phyloP scores from a whole-genome alignment of 441 rosid species.

The Omphalea diandra region DNA sequence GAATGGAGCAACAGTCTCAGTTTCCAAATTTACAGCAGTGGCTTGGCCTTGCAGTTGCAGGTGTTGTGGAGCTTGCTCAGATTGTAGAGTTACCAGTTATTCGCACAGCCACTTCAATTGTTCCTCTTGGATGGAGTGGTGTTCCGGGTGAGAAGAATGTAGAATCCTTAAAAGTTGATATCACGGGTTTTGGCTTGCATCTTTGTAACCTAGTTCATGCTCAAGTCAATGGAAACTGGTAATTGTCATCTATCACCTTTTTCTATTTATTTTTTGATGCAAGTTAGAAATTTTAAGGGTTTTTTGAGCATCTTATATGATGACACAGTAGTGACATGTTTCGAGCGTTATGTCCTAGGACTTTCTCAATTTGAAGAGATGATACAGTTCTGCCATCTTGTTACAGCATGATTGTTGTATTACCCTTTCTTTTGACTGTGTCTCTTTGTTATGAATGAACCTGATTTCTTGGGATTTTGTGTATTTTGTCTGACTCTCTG shows the following conservation, averaged over 20 bases:
- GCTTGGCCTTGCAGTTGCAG: constrained; percentile 87
- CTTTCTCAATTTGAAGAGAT: too few species aligned
- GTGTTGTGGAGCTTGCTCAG: constrained; percentile 84
- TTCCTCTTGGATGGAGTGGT: constrained; percentile 94
- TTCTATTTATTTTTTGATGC: not conserved
- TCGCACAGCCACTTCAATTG: constrained; percentile 79
- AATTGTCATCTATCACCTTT: constrained; percentile 29
- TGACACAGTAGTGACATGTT: not conserved
- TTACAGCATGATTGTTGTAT: not conserved
- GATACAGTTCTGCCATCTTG: not conserved
- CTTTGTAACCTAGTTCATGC: constrained; percentile 87
- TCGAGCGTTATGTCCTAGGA: not conserved
- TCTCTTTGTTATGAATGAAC: not conserved
- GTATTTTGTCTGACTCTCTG: not conserved
- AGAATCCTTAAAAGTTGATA: constrained; percentile 89
- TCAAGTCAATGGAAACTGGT: constrained; percentile 96
- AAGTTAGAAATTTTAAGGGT: too few species aligned
- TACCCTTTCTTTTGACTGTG: constrained; percentile 8
- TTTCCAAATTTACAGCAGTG: constrained; percentile 89
- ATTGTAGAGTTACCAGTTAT: constrained; percentile 87
- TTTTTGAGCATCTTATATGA: not conserved
- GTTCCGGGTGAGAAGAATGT: constrained; percentile 68
- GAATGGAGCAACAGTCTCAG: constrained; percentile 81
- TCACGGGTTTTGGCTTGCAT: constrained; percentile 89
- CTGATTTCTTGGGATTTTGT: not conserved